A percentile compares a stretch with the other conserved stretches of the same genome.
Evolutionary conservation across 139 green algal species (phyloP).

Genomic region (Tetratostichococcus sp.): DNA sequence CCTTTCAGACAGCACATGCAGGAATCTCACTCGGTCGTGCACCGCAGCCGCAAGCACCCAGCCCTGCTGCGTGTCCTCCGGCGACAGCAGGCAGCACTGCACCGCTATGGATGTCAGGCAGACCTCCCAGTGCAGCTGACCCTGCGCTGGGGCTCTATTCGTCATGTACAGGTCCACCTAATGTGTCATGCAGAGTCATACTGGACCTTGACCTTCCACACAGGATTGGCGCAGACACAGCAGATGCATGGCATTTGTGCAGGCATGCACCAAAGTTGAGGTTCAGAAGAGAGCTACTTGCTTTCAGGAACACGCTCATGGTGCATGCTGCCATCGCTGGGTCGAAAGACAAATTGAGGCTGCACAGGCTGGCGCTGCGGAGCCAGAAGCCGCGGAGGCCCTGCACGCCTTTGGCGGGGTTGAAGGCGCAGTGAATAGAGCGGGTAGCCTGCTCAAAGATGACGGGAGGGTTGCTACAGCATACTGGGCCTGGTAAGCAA

Average conservation of each 20-base stretch:
- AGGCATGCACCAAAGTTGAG: no score
- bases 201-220: no score
- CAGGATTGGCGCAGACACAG: no score
- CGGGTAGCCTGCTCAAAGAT: not conserved
- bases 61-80: not conserved
- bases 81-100: not conserved
- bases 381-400: not conserved
- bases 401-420: not conserved
- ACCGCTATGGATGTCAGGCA: not conserved
- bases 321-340: not conserved
- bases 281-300: no score
- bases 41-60: not conserved
- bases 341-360: not conserved
- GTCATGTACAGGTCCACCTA: no score
- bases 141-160: not conserved
- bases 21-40: no score
- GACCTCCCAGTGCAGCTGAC: not conserved
- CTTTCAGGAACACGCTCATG: not conserved
- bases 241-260: no score
- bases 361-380: not conserved
- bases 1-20: no score
- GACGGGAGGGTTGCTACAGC: no score
- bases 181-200: no score
- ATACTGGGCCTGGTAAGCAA: no score
- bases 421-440: not conserved